Conservation (phyloP, 176 grass and related monocot genomes). For the Olyra latifolia region DNA sequence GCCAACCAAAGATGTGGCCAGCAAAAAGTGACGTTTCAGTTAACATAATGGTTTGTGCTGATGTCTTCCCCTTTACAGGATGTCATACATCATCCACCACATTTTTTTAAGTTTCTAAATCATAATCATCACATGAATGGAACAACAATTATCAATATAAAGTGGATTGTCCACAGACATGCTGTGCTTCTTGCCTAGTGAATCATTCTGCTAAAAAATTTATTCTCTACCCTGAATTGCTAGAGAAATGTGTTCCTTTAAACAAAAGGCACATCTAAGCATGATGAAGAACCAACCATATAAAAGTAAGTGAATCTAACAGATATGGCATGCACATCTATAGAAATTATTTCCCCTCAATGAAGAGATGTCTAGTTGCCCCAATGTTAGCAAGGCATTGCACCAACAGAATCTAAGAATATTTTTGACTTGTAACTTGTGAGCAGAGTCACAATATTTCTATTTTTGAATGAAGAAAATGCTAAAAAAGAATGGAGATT, state of each 20-base stretch:
- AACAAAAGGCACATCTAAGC: constrained; percentile 38
- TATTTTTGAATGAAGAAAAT: not conserved
- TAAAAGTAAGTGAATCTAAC: constrained; percentile 33
- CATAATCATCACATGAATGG: constrained; percentile 34
- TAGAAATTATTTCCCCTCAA: not conserved
- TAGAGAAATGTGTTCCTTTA: constrained; percentile 25
- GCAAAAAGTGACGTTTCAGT: constrained; percentile 30
- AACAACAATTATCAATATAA: constrained; percentile 39
- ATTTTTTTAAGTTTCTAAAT: constrained; percentile 33
- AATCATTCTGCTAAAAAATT: constrained; percentile 3
- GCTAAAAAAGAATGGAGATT: not conserved
- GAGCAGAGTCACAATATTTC: not conserved
- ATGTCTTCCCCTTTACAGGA: constrained; percentile 38
- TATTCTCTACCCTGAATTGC: not conserved
- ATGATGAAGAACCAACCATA: not conserved
- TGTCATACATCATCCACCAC: constrained; percentile 31
- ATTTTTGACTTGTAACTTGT: not conserved
- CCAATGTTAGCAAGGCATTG: constrained; percentile 6
- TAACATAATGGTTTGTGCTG: constrained; percentile 24
- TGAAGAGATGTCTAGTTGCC: not conserved
- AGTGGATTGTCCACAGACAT: constrained; percentile 17
- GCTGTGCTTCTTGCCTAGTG: constrained; percentile 16
- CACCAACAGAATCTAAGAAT: not conserved
- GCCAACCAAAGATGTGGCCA: constrained; percentile 18
- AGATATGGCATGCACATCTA: constrained; percentile 7